These are phyloP conservation scores for Rhodosporidiobolus odoratus DNA, from an alignment of 768 basidiomycete genomes.

Conservation along the genomic window DNA sequence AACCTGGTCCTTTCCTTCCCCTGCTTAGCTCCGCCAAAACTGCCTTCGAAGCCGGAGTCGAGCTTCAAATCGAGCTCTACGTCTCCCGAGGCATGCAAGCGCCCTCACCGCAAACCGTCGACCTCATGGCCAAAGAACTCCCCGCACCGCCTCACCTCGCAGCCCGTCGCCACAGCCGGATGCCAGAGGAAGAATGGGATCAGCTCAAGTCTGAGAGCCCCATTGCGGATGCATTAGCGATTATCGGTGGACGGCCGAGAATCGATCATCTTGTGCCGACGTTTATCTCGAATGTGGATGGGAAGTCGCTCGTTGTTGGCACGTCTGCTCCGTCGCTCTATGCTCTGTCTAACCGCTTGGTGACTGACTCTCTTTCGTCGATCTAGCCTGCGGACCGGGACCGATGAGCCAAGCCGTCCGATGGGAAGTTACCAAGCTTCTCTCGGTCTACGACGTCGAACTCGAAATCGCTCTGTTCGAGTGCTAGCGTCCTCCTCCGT, in stretches of 20 bases:
- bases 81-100: slow-evolving; percentile 23
- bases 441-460: slow-evolving; percentile 18
- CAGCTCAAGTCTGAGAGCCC: slow-evolving; percentile 13
- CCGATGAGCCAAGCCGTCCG: slow-evolving; percentile 20
- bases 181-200: slow-evolving; percentile 15
- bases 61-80: slow-evolving; percentile 28
- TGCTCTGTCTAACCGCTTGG: background rate
- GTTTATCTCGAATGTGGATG: slow-evolving; percentile 16
- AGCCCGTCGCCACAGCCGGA: slow-evolving; percentile 1
- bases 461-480: slow-evolving; percentile 34
- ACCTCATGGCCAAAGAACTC: slow-evolving; percentile 27
- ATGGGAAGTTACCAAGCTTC: slow-evolving; percentile 23
- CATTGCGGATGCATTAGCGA: slow-evolving; percentile 21
- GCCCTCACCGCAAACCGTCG: slow-evolving; percentile 26
- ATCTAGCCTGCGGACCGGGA: slow-evolving; percentile 14
- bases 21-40: slow-evolving; percentile 19
- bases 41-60: slow-evolving; percentile 31
- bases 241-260: slow-evolving; percentile 14
- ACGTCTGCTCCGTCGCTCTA: background rate
- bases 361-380: background rate
- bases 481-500: background rate
- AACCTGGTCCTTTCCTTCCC: background rate
- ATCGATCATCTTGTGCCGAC: slow-evolving; percentile 18
- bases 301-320: slow-evolving; percentile 30
- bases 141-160: slow-evolving; percentile 26